Base-by-base conservation (phyloP, 139 green algal genomes). In the Closterium sp. region DNA sequence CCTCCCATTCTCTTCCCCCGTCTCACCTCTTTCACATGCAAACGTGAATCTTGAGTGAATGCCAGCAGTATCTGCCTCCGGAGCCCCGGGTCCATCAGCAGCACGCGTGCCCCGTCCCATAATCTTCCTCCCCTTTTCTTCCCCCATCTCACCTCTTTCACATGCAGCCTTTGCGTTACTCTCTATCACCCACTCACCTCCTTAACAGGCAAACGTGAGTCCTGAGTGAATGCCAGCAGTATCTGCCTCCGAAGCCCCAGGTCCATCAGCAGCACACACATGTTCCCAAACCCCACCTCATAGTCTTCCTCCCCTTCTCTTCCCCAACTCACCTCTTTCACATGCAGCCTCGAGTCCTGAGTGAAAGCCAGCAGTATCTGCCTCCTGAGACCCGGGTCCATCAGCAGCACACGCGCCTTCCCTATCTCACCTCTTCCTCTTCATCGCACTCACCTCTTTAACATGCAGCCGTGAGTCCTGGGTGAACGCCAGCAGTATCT, bases 381-480 rank as follows among this genome's bases (percentile, higher is more conserved):
- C n/a, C n/a, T n/a, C n/a, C n/a, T n/a, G n/a, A n/a, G n/a, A n/a
- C n/a, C n/a, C n/a, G n/a, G n/a, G n/a, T n/a, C n/a, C n/a, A n/a
- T n/a, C n/a, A n/a, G n/a, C n/a, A n/a, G n/a, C n/a, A n/a, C n/a
- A n/a, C n/a, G n/a, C n/a, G n/a, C n/a, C n/a, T n/a, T 4, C 9
- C 70, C 31, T 9, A 90, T 98, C 95, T 17, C 98, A 93, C 27
- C 95, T 96, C 92, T n/a, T n/a, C n/a, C n/a, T n/a, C n/a, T n/a
- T n/a, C n/a, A n/a, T n/a, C n/a, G n/a, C n/a, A n/a, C n/a, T n/a
- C n/a, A n/a, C n/a, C n/a, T n/a, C n/a, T n/a, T n/a, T n/a, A n/a
- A n/a, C 87, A 93, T 98, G 98, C 95, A 99, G 96, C 70, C 96
- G 94, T 94, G 99, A 97, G 94, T 98, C 98, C 95, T 99, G 97